A percentile compares a stretch with the other conserved stretches of the same genome.
Conservation (phyloP, 192 early-diverging fungal genomes). For the Nowakowskiella sp. region DNA sequence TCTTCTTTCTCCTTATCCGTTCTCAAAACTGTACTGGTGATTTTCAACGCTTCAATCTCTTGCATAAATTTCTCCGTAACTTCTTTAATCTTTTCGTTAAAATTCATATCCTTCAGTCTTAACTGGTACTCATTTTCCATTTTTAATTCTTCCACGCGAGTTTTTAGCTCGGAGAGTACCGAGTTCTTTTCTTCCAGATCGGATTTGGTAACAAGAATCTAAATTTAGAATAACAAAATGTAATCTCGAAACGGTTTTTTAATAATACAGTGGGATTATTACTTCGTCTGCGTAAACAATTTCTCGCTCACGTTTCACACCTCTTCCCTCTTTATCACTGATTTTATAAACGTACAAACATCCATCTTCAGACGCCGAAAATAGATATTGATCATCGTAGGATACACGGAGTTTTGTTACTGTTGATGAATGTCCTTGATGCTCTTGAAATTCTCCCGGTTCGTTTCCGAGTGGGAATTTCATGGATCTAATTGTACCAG, state of each 20-base stretch:
- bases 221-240: not conserved
- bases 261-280: constrained; percentile 1
- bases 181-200: constrained; percentile 54
- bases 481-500: constrained; percentile 45
- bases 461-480: constrained; percentile 45
- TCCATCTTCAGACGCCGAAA: constrained; percentile 49
- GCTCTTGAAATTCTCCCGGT: constrained; percentile 47
- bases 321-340: constrained; percentile 44
- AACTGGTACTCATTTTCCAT: constrained; percentile 65
- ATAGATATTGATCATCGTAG: constrained; percentile 54
- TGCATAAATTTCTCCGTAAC: constrained; percentile 57
- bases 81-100: constrained; percentile 60
- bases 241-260: constrained; percentile 3
- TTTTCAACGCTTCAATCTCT: constrained; percentile 56
- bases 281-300: constrained; percentile 54
- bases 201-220: constrained; percentile 56
- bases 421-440: constrained; percentile 45
- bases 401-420: constrained; percentile 46
- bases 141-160: constrained; percentile 55
- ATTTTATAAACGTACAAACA: constrained; percentile 50
- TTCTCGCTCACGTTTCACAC: constrained; percentile 40
- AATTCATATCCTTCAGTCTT: constrained; percentile 59
- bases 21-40: constrained; percentile 45
- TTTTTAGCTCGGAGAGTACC: constrained; percentile 48
- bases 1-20: constrained; percentile 62